These are phyloP conservation scores for Pythium coloratum DNA, from an alignment of 352 stramenopile genomes.

Conservation along the genomic window DNA sequence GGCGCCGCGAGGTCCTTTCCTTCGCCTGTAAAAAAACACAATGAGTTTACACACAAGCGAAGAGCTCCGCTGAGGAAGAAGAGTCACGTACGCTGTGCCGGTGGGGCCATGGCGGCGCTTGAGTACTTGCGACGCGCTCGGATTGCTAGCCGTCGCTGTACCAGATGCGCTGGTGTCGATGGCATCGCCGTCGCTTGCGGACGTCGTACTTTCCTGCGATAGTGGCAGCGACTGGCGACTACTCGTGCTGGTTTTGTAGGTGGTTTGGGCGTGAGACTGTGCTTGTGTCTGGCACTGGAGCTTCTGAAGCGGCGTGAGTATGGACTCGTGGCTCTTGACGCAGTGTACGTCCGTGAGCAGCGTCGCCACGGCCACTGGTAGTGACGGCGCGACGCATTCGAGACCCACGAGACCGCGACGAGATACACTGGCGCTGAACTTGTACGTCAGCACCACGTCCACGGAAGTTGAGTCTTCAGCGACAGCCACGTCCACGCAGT, in stretches of 20 bases:
- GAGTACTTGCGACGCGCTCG: constrained; percentile 22
- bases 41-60: not conserved
- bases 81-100: constrained; percentile 44
- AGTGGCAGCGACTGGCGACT: not conserved
- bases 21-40: constrained; percentile 28
- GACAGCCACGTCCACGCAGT: constrained; percentile 41
- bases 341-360: constrained; percentile 45
- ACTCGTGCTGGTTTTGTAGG: not conserved
- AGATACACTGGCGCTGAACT: constrained; percentile 56
- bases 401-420: constrained; percentile 46
- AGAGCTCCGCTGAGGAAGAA: not conserved
- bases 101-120: constrained; percentile 52
- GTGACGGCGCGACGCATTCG: constrained; percentile 30
- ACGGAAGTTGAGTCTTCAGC: constrained; percentile 6
- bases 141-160: not conserved
- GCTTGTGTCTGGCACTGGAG: constrained; percentile 6
- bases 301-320: constrained; percentile 36
- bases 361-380: constrained; percentile 33
- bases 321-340: constrained; percentile 28
- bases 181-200: constrained; percentile 18
- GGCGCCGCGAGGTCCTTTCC: constrained; percentile 49
- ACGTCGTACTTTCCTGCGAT: constrained; percentile 8
- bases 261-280: not conserved
- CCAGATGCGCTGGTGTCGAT: constrained; percentile 12
- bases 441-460: constrained; percentile 52